These are phyloP conservation scores for Fusarium sp. DNA, from an alignment of 2,329 filamentous ascomycete species.

Conservation along the genomic window DNA sequence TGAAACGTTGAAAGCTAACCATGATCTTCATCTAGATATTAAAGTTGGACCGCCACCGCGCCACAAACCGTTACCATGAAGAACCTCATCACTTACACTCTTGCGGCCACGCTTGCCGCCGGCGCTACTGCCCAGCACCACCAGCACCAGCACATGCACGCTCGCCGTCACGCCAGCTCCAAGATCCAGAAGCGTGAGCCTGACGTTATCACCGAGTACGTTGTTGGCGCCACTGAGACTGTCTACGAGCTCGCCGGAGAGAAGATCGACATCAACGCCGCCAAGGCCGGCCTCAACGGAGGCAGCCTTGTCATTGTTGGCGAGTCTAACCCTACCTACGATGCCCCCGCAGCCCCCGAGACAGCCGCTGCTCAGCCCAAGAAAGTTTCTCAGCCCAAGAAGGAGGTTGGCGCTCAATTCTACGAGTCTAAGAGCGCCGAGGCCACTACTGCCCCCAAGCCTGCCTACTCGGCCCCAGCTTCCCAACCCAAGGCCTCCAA, in stretches of 20 bases:
- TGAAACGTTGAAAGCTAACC: slow-evolving; percentile 30
- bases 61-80: slow-evolving; percentile 56
- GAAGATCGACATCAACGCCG: slow-evolving; percentile 70
- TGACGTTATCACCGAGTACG: slow-evolving; percentile 62
- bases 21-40: slow-evolving; percentile 24
- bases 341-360: slow-evolving; percentile 54
- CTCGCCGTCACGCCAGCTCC: slow-evolving; percentile 62
- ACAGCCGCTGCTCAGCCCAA: slow-evolving; percentile 50
- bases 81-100: slow-evolving; percentile 59
- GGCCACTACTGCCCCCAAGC: slow-evolving; percentile 42
- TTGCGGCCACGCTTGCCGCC: slow-evolving; percentile 64
- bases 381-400: slow-evolving; percentile 45
- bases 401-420: slow-evolving; percentile 61
- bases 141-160: slow-evolving; percentile 69
- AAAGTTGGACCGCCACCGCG: slow-evolving; percentile 21
- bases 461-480: slow-evolving; percentile 26
- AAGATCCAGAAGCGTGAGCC: slow-evolving; percentile 60
- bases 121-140: slow-evolving; percentile 70
- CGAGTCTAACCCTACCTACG: slow-evolving; percentile 65
- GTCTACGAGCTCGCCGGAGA: slow-evolving; percentile 78
- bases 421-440: slow-evolving; percentile 58
- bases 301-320: slow-evolving; percentile 76
- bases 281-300: slow-evolving; percentile 76
- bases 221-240: slow-evolving; percentile 71
- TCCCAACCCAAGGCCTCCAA: slow-evolving; percentile 44